These are phyloP conservation scores for Ophiocordyceps polyrhachis-furcata DNA, from an alignment of 2,329 filamentous ascomycete species.

Conservation along the genomic window DNA sequence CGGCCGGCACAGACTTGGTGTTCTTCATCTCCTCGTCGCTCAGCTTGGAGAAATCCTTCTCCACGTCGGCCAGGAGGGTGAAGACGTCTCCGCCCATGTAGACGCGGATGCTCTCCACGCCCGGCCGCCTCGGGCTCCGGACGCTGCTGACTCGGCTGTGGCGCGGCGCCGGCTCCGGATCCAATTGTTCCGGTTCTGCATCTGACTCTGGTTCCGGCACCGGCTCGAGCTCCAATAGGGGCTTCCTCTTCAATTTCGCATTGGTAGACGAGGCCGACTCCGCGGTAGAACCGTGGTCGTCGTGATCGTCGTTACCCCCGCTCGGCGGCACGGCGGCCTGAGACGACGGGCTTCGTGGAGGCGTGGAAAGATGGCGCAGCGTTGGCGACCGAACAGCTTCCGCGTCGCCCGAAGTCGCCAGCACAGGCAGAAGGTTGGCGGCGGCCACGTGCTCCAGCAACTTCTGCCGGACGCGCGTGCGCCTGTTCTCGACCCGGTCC, in stretches of 20 bases:
- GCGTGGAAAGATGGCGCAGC: slow-evolving; percentile 30
- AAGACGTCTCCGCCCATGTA: slow-evolving; percentile 52
- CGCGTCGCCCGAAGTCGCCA: slow-evolving; percentile 11
- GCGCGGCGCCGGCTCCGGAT: slow-evolving; percentile 2
- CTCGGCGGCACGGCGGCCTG: slow-evolving; percentile 16
- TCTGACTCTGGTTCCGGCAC: background rate
- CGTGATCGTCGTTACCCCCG: background rate
- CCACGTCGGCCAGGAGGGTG: slow-evolving; percentile 46
- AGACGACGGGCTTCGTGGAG: slow-evolving; percentile 14
- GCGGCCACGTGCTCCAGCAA: slow-evolving; percentile 66
- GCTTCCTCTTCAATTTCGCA: background rate
- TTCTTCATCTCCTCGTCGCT: slow-evolving; percentile 6
- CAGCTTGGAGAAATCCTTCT: slow-evolving; percentile 24
- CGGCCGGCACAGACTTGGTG: background rate
- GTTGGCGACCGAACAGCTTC: slow-evolving; percentile 19
- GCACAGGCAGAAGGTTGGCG: slow-evolving; percentile 33
- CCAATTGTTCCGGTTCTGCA: background rate
- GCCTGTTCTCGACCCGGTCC: slow-evolving; percentile 63
- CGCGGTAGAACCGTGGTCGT: background rate
- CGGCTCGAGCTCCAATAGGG: background rate
- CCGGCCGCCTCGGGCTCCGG: slow-evolving; percentile 15
- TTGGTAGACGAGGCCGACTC: background rate
- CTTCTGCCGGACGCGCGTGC: slow-evolving; percentile 59
- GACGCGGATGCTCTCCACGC: slow-evolving; percentile 46
- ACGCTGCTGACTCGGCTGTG: slow-evolving; percentile 9